Evolutionary conservation across 306 rosid genomes (phyloP), one percentile per base, ranked within the genome.

Genomic region (Hippophae rhamnoides): DNA sequence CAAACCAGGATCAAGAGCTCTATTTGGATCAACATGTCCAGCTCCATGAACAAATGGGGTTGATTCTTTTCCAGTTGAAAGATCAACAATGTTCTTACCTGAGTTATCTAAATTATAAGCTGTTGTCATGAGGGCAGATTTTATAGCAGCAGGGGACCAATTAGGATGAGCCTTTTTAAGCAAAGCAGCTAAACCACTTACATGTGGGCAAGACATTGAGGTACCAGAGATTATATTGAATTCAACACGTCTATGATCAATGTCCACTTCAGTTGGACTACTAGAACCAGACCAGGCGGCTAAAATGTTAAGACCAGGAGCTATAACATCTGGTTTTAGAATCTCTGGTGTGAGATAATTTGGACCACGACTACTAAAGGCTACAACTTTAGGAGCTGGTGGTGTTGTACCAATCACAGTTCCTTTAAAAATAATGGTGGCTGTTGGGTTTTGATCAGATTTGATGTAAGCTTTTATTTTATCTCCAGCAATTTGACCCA

Each of bases 341-440:
- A 90, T 85, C 84, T 90, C 83, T 2, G 81, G 41, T 0, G 96
- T 87, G 10, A 72, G 64, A 42, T 66, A 70, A 51, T 78, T 90
- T 0, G 96, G 98, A 10, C 98, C 96, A 0, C 96, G 81, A 83
- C 98, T 90, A 7, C 95, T 87, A 67, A 90, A 90, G 5, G 95
- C 59, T 0, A 95, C 98, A 43, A 90, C 96, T 62, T 58, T 71
- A 9, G 96, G 98, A 31, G 98, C 82, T 11, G 89, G 23, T 7
- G 92, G 89, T 12, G 92, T 76, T 41, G 52, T 6, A 8, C 96
- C 92, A n/a, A 87, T 77, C 2, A 85, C 89, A 12, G 98, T 90
- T 5, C 98, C 95, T 38, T 46, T 76, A 54, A 92, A 92, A 43
- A 48, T 43, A 18, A 92, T 83, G 0, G 86, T 75, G 0, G 93